phyloP scores from a whole-genome alignment of 2,329 filamentous ascomycete species.

The Epichloe uncinata region DNA sequence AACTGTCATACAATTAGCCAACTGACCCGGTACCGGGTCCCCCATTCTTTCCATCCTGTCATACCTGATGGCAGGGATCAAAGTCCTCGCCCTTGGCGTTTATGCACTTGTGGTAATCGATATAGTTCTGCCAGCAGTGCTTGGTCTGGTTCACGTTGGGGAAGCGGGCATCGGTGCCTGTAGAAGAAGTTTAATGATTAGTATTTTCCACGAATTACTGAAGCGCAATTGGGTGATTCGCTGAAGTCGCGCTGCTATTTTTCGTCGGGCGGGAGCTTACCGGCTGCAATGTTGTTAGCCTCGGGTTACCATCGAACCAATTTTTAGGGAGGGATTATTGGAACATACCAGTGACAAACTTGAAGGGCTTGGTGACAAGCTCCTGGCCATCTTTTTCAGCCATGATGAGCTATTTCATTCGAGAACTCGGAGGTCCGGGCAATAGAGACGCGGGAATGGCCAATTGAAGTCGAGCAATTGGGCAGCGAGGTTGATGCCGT shows the following conservation, averaged over 20 bases:
- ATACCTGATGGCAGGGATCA: slow-evolving; percentile 89
- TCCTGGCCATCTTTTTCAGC: slow-evolving; percentile 70
- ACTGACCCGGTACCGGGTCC: background rate
- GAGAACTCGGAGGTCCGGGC: slow-evolving; percentile 14
- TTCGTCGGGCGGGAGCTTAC: slow-evolving; percentile 22
- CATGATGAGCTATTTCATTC: slow-evolving; percentile 50
- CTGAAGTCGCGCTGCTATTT: slow-evolving; percentile 7
- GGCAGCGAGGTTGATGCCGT: slow-evolving; percentile 15
- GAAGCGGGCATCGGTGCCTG: slow-evolving; percentile 98
- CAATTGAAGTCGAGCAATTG: slow-evolving; percentile 10
- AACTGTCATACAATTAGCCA: slow-evolving; percentile 46
- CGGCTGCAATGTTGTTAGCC: slow-evolving; percentile 32
- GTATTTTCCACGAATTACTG: slow-evolving; percentile 2
- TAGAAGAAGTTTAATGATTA: slow-evolving; percentile 5
- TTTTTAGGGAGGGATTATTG: slow-evolving; percentile 24
- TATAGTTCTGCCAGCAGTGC: slow-evolving; percentile 99
- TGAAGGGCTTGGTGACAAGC: slow-evolving; percentile 94
- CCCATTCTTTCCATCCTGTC: slow-evolving; percentile 7
- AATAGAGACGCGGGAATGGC: slow-evolving; percentile 8
- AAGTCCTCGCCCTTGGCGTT: slow-evolving; percentile 98
- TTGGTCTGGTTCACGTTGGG: slow-evolving; percentile 97
- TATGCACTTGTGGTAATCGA: slow-evolving; percentile 99
- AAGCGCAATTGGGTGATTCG: slow-evolving; percentile 17
- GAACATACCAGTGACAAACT: slow-evolving; percentile 94
- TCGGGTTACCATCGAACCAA: slow-evolving; percentile 23